These are phyloP conservation scores for Drosera capensis DNA, from an alignment of 148 eudicot species.

Conservation along the genomic window DNA sequence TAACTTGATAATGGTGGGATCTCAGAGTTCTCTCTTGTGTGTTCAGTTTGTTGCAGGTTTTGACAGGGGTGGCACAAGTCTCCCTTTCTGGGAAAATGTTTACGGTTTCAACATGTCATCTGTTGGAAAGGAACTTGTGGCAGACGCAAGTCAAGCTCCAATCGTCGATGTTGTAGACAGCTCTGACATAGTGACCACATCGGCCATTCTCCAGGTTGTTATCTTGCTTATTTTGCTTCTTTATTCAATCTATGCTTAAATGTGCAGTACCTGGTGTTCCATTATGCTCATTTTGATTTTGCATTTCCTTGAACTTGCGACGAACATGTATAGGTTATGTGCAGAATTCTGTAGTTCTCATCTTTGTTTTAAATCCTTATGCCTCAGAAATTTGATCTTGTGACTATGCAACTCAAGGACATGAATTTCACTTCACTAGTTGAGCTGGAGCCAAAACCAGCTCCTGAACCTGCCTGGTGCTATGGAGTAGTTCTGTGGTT, in stretches of 20 bases:
- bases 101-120: conserved; percentile 88
- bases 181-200: conserved; percentile 50
- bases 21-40: conserved; percentile 6
- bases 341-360: too few species aligned
- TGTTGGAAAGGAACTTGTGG: conserved; percentile 72
- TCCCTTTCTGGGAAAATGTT: conserved; percentile 89
- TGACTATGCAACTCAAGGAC: conserved; percentile 54
- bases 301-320: too few species aligned
- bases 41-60: conserved; percentile 89
- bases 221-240: too few species aligned
- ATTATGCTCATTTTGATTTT: too few species aligned
- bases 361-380: too few species aligned
- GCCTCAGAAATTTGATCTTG: conserved; percentile 73
- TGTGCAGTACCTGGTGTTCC: too few species aligned
- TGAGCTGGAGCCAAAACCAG: conserved; percentile 33
- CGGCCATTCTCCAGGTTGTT: conserved; percentile 88
- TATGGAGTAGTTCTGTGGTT: conserved; percentile 85
- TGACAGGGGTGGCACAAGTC: conserved; percentile 74
- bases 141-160: conserved; percentile 70
- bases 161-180: conserved; percentile 72
- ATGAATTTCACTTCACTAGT: conserved; percentile 74
- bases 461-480: conserved; percentile 29
- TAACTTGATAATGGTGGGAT: conserved; percentile 2
- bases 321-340: too few species aligned
- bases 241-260: too few species aligned